Evolutionary conservation across 352 stramenopile genomes (phyloP), one percentile per base, ranked within the genome.

Genomic region (Pythium diclinum): DNA sequence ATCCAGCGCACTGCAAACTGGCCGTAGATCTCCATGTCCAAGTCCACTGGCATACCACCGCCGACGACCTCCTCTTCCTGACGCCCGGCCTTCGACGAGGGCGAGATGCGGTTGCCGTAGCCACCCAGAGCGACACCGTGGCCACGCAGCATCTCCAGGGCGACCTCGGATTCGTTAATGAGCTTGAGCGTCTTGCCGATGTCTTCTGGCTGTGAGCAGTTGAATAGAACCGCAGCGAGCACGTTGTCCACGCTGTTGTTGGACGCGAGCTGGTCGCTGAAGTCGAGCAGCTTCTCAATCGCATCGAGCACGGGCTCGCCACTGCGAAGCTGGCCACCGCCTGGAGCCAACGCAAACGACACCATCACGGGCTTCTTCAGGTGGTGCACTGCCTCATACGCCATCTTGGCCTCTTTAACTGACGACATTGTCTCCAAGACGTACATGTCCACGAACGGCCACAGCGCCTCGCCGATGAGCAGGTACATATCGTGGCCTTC

Each of bases 351-450:
- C 7, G 92, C 92, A 69, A 91, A 97, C 5, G 91, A 96, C 56
- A 97, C 71, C 59, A 97, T 73, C 23, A 97, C 69, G 14, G 88
- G 87, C 61, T 81, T 86, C 46, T 78, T 59, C 28, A 87, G 53
- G 14, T 78, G 65, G 33, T 83, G 48, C n/a, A 96, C 76, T 2
- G 85, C 87, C 55, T 95, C 76, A 48, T 94, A 80, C 1, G 81
- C 91, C 73, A 97, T 72, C 60, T 81, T 85, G 1, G 87, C 86
- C 71, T 98, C 90, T 54, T 85, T 82, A 9, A 92, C 72, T 11
- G 77, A 97, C 40, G 89, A 97, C 87, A 97, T 96, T 6, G 90
- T 95, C 74, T 97, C 91, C 7, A 83, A 85, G 21, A 97, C 58
- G 61, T 91, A 96, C 34, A 81, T 19, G 71, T 97, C 92, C 9